phyloP scores from a whole-genome alignment of 768 basidiomycete species.

The Boletus sp. region DNA sequence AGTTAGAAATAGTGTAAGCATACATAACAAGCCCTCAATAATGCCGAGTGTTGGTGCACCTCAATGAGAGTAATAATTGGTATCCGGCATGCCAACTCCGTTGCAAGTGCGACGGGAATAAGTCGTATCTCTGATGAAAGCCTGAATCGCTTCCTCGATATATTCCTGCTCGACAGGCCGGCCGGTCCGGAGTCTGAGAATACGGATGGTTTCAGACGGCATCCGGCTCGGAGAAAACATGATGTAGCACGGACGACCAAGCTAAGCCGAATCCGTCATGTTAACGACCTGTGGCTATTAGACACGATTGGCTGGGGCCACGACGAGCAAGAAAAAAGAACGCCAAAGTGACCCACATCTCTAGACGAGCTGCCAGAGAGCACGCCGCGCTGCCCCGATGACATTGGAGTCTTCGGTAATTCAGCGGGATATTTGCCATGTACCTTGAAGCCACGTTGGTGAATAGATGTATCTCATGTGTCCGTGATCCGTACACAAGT shows the following conservation, averaged over 20 bases:
- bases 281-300: neutral
- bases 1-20: neutral
- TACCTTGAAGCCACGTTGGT: neutral
- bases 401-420: neutral
- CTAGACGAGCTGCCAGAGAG: neutral
- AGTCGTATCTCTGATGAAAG: conserved; percentile 19
- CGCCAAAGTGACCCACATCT: neutral
- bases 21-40: neutral
- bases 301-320: neutral
- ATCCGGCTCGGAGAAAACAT: conserved; percentile 7
- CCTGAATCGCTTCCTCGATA: neutral
- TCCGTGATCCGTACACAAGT: neutral
- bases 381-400: too few relatives aligned
- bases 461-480: neutral
- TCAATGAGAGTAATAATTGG: neutral
- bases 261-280: neutral
- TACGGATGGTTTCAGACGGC: conserved; percentile 5
- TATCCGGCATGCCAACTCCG: neutral
- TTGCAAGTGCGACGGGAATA: conserved; percentile 24
- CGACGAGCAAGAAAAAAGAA: neutral
- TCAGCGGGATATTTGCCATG: neutral
- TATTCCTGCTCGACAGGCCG: neutral
- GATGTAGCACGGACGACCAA: neutral
- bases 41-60: neutral
- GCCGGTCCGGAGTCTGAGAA: conserved; percentile 3